Evolutionary conservation across 495 filamentous ascomycete genomes (phyloP).

Genomic region (Penicillium ochrochloron): DNA sequence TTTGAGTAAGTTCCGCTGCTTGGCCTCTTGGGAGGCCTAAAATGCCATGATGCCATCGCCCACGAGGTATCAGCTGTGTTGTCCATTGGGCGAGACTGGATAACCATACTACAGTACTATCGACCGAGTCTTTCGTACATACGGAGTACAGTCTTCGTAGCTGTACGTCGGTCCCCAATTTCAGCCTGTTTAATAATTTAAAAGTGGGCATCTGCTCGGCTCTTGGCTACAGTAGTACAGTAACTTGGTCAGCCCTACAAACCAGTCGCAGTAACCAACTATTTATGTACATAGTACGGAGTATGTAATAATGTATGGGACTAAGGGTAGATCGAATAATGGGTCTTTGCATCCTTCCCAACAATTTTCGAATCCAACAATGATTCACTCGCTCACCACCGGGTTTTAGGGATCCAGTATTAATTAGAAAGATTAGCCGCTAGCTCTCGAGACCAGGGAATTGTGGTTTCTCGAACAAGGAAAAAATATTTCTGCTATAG

Average conservation of each 20-base stretch:
- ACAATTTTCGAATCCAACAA: not conserved
- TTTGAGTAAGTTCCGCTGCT: not conserved
- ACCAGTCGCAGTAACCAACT: not conserved
- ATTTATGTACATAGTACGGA: no score
- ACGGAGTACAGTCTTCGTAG: not conserved
- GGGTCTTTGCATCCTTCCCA: no score
- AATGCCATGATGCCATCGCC: not conserved
- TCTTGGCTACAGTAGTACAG: not conserved
- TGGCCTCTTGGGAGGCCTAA: conserved; percentile 1
- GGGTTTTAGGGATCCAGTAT: not conserved
- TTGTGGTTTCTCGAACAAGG: no score
- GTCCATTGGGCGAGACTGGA: not conserved
- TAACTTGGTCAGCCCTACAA: conserved; percentile 7
- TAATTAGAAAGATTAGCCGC: not conserved
- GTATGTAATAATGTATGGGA: no score
- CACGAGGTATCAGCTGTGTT: not conserved
- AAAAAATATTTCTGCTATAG: not conserved
- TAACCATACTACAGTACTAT: not conserved
- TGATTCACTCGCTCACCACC: not conserved
- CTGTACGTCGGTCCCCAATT: not conserved
- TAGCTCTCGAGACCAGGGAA: not conserved
- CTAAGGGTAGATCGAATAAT: no score
- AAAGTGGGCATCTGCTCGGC: not conserved
- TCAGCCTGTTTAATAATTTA: not conserved
- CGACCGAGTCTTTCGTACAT: not conserved